Evolutionary conservation across 179 eudicot species (phyloP), one percentile per base, ranked within the genome.

Genomic region (Spergularia azorica): DNA sequence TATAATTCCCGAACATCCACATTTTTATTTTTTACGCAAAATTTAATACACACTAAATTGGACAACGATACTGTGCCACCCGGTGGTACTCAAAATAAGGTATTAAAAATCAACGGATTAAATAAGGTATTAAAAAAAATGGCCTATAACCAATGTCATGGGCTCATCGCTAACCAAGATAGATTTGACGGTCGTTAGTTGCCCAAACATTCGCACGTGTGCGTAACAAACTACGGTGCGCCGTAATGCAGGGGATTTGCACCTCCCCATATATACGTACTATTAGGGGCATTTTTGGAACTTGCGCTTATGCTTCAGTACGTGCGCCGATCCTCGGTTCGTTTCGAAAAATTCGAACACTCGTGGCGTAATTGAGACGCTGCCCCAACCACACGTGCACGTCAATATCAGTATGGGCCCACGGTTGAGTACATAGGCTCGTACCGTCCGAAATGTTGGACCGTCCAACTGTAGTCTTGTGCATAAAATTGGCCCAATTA

Each of bases 171-270:
- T 32, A 36, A 2, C 43, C 65, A 20, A 61, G 65, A 2, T 17
- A 59, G 56, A 69, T 20, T 15, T 32, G 18, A 61, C 21, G 70
- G 75, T 77, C 66, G 75, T 70, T 36, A 13, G 26, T 66, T 70
- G 26, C 6, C 41, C 70, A 50, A 58, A 77, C 80, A 77, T 18
- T 61, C 12, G n/a, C 80, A 61, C 70, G 61, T 77, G 75, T 41
- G 66, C 1, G 0, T 2, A 36, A n/a, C 46, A 60, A n/a, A 48
- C 64, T 6, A 6, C 46, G 64, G 26, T 76, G 38, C 48, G 50
- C 61, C 36, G 58, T 15, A 12, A 6, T 9, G 78, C 39, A 75
- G 21, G 21, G 72, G 0, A 14, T 57, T 57, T 32, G 56, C 67
- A 74, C 12, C 57, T 46, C 57, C 57, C 66, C 66, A 72, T 59